These are phyloP conservation scores for Bretziella fagacearum DNA, from an alignment of 2,329 filamentous ascomycete species.

Conservation along the genomic window DNA sequence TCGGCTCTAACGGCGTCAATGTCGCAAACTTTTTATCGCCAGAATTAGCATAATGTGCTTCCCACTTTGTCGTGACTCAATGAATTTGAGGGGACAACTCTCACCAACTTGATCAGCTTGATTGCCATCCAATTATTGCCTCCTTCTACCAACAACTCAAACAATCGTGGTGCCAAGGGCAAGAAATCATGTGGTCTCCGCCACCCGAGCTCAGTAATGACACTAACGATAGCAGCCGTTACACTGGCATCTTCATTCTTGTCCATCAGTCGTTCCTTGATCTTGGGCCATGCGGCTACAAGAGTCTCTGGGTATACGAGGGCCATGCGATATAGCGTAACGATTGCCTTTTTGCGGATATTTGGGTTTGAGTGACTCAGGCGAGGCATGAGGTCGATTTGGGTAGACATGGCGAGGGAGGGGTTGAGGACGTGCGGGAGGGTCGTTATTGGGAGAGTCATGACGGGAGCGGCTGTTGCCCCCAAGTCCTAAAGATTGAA, in stretches of 20 bases:
- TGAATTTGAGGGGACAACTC: too few relatives aligned
- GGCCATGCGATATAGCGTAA: conserved; percentile 82
- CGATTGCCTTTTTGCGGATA: conserved; percentile 88
- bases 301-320: conserved; percentile 94
- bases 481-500: conserved; percentile 52
- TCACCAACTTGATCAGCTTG: conserved; percentile 88
- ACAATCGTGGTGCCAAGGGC: conserved; percentile 75
- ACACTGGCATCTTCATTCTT: conserved; percentile 81
- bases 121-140: conserved; percentile 99
- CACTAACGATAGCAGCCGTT: conserved; percentile 89
- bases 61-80: too few relatives aligned
- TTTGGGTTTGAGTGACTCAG: conserved; percentile 71
- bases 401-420: conserved; percentile 74
- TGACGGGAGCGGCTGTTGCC: conserved; percentile 53
- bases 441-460: conserved; percentile 71
- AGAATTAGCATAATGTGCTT: neutral
- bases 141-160: conserved; percentile 78
- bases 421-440: conserved; percentile 92
- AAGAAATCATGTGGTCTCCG: conserved; percentile 85
- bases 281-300: conserved; percentile 86
- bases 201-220: conserved; percentile 92
- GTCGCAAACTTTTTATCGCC: conserved; percentile 60
- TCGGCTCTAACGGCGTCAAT: conserved; percentile 78
- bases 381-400: conserved; percentile 72
- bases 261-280: conserved; percentile 86